Evolutionary conservation across 2,329 filamentous ascomycete genomes (phyloP), one percentile per base, ranked within the genome.

Genomic region (Scedosporium dehoogii): DNA sequence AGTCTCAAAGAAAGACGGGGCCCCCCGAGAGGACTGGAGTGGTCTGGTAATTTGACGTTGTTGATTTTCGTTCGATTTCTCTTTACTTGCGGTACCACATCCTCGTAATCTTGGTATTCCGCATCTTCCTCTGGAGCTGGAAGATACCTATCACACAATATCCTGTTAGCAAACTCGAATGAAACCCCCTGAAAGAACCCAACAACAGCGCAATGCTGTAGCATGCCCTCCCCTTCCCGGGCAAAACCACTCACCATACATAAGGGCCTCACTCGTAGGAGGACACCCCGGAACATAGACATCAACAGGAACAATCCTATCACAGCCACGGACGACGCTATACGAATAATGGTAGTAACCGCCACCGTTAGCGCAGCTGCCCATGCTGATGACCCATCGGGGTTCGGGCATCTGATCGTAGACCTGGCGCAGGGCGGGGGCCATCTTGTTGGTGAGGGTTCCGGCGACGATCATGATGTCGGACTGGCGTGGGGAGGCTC

Each of bases 351-450:
- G 90, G 74, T 93, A 92, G 78, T 93, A 93, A 62, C 90, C 90
- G 65, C 90, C 90, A 60, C 90, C 90, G 75, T 93, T 93, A 64
- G 90, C 90, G 74, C 90, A 93, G 70, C 86, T 90, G 14, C 90
- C 90, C 90, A 93, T 93, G 69, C 86, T 90, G 70, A 85, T 74
- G 69, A 93, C 91, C 91, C 91, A 96, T 71, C 89, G 83, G 18
- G 91, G 91, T 33, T 96, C 91, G 41, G 91, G 91, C 91, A 96
- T 96, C 80, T 96, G 92, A 75, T 96, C 92, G 78, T 96, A 96
- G 66, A 96, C 88, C 77, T 94, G 90, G 75, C 92, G 83, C 71
- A 96, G 79, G 46, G 92, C 92, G 2, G 92, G 91, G 0, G 91
- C 91, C 92, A 96, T 96, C 81, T 96, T 96, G 82, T 96, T 96